A percentile compares a stretch with the other conserved stretches of the same genome.
Conservation (phyloP, 2,329 filamentous ascomycete species). For the Ophiostoma australiae region DNA sequence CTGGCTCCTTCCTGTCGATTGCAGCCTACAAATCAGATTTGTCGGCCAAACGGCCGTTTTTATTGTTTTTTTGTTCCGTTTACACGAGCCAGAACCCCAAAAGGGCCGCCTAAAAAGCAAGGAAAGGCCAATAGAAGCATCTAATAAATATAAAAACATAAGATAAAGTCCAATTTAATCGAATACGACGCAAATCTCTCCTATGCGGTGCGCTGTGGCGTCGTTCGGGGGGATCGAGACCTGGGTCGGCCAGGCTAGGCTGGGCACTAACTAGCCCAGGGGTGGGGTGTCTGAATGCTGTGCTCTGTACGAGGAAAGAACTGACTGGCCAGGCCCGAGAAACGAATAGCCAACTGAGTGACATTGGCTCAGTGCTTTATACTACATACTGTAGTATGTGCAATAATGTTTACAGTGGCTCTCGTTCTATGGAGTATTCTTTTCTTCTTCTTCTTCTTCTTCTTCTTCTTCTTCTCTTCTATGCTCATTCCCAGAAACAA, state of each 20-base stretch:
- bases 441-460: background rate
- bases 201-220: background rate
- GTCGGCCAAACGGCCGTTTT: background rate
- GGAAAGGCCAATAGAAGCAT: background rate
- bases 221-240: conserved; percentile 4
- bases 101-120: background rate
- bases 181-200: background rate
- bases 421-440: background rate
- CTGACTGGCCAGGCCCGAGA: background rate
- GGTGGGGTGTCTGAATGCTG: background rate
- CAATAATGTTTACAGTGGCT: background rate
- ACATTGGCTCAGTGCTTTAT: too few species aligned
- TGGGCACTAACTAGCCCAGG: background rate
- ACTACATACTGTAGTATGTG: too few species aligned
- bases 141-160: background rate
- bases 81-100: background rate
- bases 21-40: conserved; percentile 4
- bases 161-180: background rate
- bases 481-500: background rate
- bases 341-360: background rate
- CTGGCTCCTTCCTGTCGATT: background rate
- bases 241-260: background rate
- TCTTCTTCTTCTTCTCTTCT: background rate
- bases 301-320: background rate
- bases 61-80: too few species aligned